Evolutionary conservation across 75 land plant species (phyloP).

Genomic region (Sequoiadendron giganteum): DNA sequence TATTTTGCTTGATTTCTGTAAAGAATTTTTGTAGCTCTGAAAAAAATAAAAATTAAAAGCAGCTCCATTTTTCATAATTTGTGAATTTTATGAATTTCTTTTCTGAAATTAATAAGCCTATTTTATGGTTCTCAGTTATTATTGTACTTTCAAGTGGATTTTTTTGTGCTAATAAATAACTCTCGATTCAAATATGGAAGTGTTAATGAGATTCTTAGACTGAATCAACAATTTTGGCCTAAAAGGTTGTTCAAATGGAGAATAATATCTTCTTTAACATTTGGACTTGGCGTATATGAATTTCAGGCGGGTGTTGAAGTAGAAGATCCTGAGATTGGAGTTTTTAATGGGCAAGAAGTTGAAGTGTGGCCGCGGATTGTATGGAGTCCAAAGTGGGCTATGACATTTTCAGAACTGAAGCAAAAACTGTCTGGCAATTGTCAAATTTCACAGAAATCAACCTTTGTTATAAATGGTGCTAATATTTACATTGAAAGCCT

Average conservation of each 20-base stretch:
- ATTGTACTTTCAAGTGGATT: neutral
- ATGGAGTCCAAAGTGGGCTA: slow-evolving; percentile 93
- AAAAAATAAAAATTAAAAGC: neutral
- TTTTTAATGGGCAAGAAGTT: slow-evolving; percentile 88
- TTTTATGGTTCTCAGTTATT: neutral
- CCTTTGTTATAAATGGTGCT: slow-evolving; percentile 64
- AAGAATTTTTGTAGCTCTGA: neutral
- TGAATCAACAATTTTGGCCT: neutral
- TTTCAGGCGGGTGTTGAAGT: slow-evolving; percentile 78
- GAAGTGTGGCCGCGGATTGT: slow-evolving; percentile 95
- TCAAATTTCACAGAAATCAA: slow-evolving; percentile 68
- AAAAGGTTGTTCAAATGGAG: neutral
- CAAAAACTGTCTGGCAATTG: slow-evolving; percentile 52
- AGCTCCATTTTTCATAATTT: neutral
- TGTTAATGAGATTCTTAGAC: neutral
- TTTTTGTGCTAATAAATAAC: neutral
- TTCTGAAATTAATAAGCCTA: neutral
- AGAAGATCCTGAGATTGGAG: slow-evolving; percentile 58
- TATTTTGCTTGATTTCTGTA: neutral
- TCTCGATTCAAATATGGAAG: neutral
- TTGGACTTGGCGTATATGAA: neutral
- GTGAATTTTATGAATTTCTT: neutral
- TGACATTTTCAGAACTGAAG: slow-evolving; percentile 70
- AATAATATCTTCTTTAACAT: neutral
- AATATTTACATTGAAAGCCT: slow-evolving; percentile 55